phyloP scores from a whole-genome alignment of 2,329 filamentous ascomycete genomes.

The Fusarium sp. region DNA sequence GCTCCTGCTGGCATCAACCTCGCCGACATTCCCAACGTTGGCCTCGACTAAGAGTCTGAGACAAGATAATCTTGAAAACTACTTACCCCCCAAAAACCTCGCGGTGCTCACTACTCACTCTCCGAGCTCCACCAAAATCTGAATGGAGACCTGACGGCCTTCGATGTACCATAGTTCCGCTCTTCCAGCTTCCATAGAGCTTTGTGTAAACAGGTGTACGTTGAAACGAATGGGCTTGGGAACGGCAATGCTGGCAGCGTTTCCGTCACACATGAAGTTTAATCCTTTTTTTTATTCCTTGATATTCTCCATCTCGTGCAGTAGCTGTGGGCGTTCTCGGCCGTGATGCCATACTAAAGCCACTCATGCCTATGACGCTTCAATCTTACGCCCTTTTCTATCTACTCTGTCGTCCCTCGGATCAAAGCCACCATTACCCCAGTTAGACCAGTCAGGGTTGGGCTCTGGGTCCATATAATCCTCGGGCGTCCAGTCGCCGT shows the following conservation, averaged over 20 bases:
- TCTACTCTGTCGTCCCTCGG: conserved; percentile 89
- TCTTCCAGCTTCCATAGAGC: conserved; percentile 54
- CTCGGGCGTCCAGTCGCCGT: conserved; percentile 83
- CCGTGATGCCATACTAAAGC: not conserved
- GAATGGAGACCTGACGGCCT: conserved; percentile 47
- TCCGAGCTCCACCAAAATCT: conserved; percentile 28
- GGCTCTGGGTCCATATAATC: conserved; percentile 84
- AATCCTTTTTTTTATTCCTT: conserved; percentile 30
- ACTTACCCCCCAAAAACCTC: conserved; percentile 18
- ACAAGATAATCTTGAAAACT: conserved; percentile 33
- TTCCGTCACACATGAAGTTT: conserved; percentile 47
- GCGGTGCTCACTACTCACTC: conserved; percentile 14
- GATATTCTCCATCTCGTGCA: not conserved
- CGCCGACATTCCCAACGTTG: conserved; percentile 62
- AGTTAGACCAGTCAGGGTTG: conserved; percentile 94
- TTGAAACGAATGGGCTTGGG: conserved; percentile 49
- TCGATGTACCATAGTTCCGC: conserved; percentile 57
- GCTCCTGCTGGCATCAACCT: conserved; percentile 55
- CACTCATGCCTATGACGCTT: conserved; percentile 40
- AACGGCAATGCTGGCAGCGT: conserved; percentile 48
- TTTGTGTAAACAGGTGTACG: conserved; percentile 57
- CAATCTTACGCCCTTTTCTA: conserved; percentile 80
- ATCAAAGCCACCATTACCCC: conserved; percentile 95
- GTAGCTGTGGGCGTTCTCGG: not conserved
- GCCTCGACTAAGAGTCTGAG: conserved; percentile 62